A percentile compares a stretch with the other conserved stretches of the same genome.
phyloP scores from a whole-genome alignment of 2,329 filamentous ascomycete species.

The Alternaria ethzedia region DNA sequence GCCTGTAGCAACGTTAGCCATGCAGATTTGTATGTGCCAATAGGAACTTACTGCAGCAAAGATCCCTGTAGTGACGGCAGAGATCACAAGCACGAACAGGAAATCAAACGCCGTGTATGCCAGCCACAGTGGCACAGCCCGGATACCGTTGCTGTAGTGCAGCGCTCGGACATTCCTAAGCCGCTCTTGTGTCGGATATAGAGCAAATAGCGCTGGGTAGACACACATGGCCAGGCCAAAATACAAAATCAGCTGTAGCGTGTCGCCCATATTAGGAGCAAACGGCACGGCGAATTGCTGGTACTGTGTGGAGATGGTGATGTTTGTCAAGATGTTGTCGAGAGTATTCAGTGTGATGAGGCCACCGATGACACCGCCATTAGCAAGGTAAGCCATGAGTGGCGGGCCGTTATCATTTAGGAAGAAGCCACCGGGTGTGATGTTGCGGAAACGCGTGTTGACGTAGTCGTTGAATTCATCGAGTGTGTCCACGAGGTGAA shows the following conservation, averaged over 20 bases:
- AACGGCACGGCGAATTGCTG: conserved; percentile 78
- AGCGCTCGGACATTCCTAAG: conserved; percentile 79
- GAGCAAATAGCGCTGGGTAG: conserved; percentile 84
- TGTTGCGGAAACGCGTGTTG: conserved; percentile 65
- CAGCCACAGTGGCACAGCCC: conserved; percentile 81
- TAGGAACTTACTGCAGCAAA: conserved; percentile 61
- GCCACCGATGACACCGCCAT: conserved; percentile 67
- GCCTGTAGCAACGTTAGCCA: conserved; percentile 38
- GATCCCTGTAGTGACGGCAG: conserved; percentile 70
- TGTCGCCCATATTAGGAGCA: conserved; percentile 70
- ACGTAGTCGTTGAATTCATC: conserved; percentile 73
- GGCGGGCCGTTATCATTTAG: conserved; percentile 67
- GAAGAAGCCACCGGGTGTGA: conserved; percentile 82
- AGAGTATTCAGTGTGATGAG: conserved; percentile 89
- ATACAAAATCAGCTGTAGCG: conserved; percentile 80
- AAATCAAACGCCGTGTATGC: conserved; percentile 86
- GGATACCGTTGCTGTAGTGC: conserved; percentile 90
- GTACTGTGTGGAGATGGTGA: conserved; percentile 74
- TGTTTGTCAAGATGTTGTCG: conserved; percentile 74
- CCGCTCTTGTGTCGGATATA: conserved; percentile 88
- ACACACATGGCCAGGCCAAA: conserved; percentile 78
- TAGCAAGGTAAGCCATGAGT: conserved; percentile 74
- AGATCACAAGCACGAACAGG: conserved; percentile 70
- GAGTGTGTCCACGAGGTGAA: conserved; percentile 67
- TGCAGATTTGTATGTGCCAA: background rate